Evolutionary conservation across 2,329 filamentous ascomycete species (phyloP), one percentile per base, ranked within the genome.

Genomic region (Atkinsonella texensis): DNA sequence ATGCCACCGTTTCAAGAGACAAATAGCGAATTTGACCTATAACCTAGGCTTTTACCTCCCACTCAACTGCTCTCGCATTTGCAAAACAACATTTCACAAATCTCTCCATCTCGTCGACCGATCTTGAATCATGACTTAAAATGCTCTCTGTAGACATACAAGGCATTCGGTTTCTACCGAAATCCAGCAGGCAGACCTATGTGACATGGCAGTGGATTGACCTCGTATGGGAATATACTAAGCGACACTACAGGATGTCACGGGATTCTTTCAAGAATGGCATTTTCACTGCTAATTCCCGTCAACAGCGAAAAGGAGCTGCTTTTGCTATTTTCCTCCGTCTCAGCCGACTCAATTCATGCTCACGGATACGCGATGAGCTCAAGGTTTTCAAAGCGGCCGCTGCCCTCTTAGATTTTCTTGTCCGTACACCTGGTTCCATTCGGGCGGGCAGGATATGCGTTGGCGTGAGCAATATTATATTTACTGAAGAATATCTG

Each of bases 141-240:
- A 55, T 1, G 58, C 54, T 2, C 23, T 62, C 2, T 54, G 55
- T 6, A 20, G 56, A 2, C 58, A 59, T 15, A 48, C 54, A 0
- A 46, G 58, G 10, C 55, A 53, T 9, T 53, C 56, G 2, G 55
- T 49, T 13, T 54, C 56, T 9, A 57, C 54, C 9, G 61, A 63
- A 46, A 52, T 57, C 0, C 61, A 63, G 46, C 46, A 56, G 4
- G 61, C 63, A 0, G 60, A 63, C 15, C 23, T 61, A 60, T 40
- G 60, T 63, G 2, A 62, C 61, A 2, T 56, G 59, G 2, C 60
- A 63, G 46, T 63, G 61, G 61, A 58, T 63, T 20, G 55, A 58
- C 4, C 54, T 63, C 1, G 35, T 60, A 0, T 63, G 61, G 61
- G 59, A 63, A 48, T 62, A 62, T 15, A 63, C 60, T n/a, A n/a